Evolutionary conservation across 176 grass and related monocot genomes (phyloP), one percentile per base, ranked within the genome.

Genomic region (Echinochloa phyllopogon): DNA sequence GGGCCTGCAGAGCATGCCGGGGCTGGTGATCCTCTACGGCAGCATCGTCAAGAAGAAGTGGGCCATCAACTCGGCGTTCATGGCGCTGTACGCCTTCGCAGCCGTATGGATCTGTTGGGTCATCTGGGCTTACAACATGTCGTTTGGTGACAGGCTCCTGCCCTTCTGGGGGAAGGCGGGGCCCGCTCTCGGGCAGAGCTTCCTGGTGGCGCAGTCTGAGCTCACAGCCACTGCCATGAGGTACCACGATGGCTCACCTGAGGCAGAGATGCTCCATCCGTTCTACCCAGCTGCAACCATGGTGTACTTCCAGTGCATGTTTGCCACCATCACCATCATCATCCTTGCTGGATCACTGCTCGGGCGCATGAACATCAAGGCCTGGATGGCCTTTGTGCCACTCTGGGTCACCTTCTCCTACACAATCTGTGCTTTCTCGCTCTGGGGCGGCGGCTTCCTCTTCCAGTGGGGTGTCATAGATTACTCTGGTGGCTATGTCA

Each of bases 21-120:
- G 92, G 52, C 82, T 94, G 41, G 92, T 91, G 9, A 89, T 94
- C 85, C 81, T 94, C 21, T 95, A 95, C 8, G 93, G 93, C 23
- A 95, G 93, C 90, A 92, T 95, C 17, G 93, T 95, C 38, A 95
- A 95, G 87, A 95, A 95, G 82, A 94, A 94, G 65, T 94, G 93
- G 93, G 93, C 93, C 0, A 88, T 94, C 47, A 94, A 94, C 87
- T 94, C 93, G 1, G 90, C 93, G 0, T 95, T 95, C 72, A 95
- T 95, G 93, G 90, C 90, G 15, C 74, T 95, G 42, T 95, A 92
- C n/a, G 93, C 93, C 41, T 92, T 95, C 20, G 93, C 93, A 8
- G 86, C 90, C 7, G 86, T 91, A 17, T 91, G 89, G 71, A 86
- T 94, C 27, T 73, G 84, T 36, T 94, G 92, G 92, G 92, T 94